Evolutionary conservation across 2,329 filamentous ascomycete species (phyloP), one percentile per base, ranked within the genome.

Genomic region (Botrytis deweyae): DNA sequence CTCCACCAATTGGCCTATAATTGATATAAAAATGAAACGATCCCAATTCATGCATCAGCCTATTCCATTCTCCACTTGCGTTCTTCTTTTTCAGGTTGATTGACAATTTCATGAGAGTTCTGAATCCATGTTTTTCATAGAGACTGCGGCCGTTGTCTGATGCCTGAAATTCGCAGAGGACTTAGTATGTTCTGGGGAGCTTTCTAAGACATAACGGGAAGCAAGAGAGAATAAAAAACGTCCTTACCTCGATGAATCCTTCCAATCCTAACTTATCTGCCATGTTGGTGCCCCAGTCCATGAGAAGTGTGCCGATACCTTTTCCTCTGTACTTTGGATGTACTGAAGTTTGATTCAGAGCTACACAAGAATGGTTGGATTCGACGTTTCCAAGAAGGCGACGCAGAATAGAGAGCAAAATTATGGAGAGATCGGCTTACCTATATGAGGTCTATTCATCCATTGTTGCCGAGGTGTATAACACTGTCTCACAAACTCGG

Each of bases 391-490:
- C 33, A 18, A 33, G 4, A 36, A 44, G 8, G 18, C 40, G 16
- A 22, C 42, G 61, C 20, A 29, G 18, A 36, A n/a, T 33, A 25
- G 7, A 38, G 2, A 8, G n/a, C 49, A 49, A 20, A 38, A 58
- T 10, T 8, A 16, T 44, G 16, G 12, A 33, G 42, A 16, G 6
- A 29, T 55, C 46, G 7, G 36, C 70, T 36, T 65, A 72, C 70
- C 40, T 22, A 74, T 66, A 67, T 70, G 64, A 42, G 58, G 58
- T 44, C 70, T 29, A 68, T 69, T 72, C 33, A 55, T 61, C 70
- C 70, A 72, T 36, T 72, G 69, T 42, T 62, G 25, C 18, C 73
- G 62, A 25, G 73, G 70, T 10, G 58, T 59, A 69, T 72, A 72
- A n/a, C 33, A 29, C 58, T 74, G 64, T 40, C 46, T 72, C 16